A percentile compares a stretch with the other conserved stretches of the same genome.
Conservation (phyloP, 495 filamentous ascomycete species). For the Cudoniella acicularis region DNA sequence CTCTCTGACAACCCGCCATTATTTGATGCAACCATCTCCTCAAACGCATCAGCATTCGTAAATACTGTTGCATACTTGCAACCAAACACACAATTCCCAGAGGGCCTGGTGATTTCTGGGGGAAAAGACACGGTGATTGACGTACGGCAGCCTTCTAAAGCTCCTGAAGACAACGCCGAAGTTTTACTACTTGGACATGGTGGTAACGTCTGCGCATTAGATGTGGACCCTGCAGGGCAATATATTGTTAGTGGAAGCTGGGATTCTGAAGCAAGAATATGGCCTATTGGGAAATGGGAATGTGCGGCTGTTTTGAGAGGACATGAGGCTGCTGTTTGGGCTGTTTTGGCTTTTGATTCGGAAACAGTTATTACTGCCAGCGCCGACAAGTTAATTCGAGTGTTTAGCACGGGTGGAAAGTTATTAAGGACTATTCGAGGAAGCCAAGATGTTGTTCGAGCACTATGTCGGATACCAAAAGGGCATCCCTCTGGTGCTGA, state of each 20-base stretch:
- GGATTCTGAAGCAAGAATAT: constrained; percentile 82
- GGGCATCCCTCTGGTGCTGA: constrained; percentile 76
- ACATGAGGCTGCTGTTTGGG: constrained; percentile 83
- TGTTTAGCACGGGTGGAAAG: constrained; percentile 68
- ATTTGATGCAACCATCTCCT: constrained; percentile 72
- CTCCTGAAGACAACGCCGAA: constrained; percentile 69
- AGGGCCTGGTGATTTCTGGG: constrained; percentile 81
- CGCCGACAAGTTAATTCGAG: constrained; percentile 82
- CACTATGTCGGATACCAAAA: constrained; percentile 75
- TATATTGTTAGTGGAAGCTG: constrained; percentile 91
- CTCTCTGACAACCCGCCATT: constrained; percentile 59
- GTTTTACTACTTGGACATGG: constrained; percentile 81
- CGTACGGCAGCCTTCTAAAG: constrained; percentile 63
- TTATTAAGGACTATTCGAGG: constrained; percentile 65
- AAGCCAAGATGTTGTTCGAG: constrained; percentile 75
- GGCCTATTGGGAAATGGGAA: constrained; percentile 75
- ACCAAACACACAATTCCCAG: constrained; percentile 64
- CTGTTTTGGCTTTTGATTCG: constrained; percentile 77
- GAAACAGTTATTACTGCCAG: constrained; percentile 85
- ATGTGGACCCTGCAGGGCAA: constrained; percentile 63
- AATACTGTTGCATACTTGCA: constrained; percentile 77
- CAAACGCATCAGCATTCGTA: constrained; percentile 75
- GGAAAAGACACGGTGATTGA: constrained; percentile 93
- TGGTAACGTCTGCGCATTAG: constrained; percentile 82
- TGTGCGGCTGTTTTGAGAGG: constrained; percentile 65